A percentile compares a stretch with the other conserved stretches of the same genome.
Evolutionary conservation across 2,329 filamentous ascomycete species (phyloP).

Genomic region (Myrmaecium sp.): DNA sequence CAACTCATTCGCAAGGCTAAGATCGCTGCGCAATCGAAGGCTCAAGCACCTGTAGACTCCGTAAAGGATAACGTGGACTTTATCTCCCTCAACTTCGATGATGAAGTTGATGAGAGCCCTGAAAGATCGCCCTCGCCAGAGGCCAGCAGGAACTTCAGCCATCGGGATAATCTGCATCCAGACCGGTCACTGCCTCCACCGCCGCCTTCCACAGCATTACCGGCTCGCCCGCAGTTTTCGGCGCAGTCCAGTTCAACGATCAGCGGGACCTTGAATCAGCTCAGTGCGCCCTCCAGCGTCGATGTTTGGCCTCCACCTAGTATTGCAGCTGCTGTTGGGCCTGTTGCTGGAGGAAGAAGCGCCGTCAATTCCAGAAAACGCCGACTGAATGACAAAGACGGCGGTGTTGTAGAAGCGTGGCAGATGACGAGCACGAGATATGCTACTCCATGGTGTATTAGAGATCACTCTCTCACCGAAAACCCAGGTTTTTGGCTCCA

Average conservation of each 20-base stretch:
- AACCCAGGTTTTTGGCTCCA: constrained; percentile 51
- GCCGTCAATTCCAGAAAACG: too few species aligned
- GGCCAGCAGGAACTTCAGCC: constrained; percentile 11
- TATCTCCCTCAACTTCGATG: constrained; percentile 64
- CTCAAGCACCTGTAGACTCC: constrained; percentile 35
- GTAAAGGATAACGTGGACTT: constrained; percentile 52
- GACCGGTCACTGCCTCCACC: constrained; percentile 3
- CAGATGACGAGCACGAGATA: constrained; percentile 15
- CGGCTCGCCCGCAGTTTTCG: not conserved
- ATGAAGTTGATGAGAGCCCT: constrained; percentile 23
- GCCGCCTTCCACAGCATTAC: not conserved
- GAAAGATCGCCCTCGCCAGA: not conserved
- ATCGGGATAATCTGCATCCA: constrained; percentile 14
- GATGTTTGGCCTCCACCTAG: constrained; percentile 9
- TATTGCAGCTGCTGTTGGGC: too few species aligned
- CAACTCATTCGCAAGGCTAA: constrained; percentile 84
- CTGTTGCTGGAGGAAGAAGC: too few species aligned
- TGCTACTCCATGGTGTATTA: constrained; percentile 44
- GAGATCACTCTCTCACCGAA: constrained; percentile 36
- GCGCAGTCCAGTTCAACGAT: not conserved
- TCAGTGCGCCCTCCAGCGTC: constrained; percentile 3
- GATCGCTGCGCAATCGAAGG: constrained; percentile 38
- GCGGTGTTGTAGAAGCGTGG: constrained; percentile 27
- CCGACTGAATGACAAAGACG: constrained; percentile 1
- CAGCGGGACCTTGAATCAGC: not conserved